Base-by-base conservation (phyloP, 2,329 filamentous ascomycete genomes). In the Colletotrichum siamense region DNA sequence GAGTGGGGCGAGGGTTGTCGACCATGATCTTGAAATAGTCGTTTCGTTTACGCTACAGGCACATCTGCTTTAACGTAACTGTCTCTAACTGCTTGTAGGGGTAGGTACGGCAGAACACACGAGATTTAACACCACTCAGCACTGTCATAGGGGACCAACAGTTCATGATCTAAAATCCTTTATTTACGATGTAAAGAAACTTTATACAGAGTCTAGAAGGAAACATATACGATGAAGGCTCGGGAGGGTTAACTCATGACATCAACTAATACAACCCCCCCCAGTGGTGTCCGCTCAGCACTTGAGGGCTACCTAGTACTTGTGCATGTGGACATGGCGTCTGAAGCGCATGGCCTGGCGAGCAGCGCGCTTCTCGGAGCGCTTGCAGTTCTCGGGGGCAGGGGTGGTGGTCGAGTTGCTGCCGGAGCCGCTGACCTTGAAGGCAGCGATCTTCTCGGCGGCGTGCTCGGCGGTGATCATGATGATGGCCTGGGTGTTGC, bases 401-500 rank as follows among this genome's bases (percentile, higher is more conserved):
- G 69, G 57, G 59, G 73, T 69, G 44, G 77, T 69, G 30, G 65
- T 75, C 44, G 44, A 52, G 44, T 52, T 52, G n/a, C 44, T 52
- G 44, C 57, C 59, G 26, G 74, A 22, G 36, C 70, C 74, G 34
- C 62, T 57, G 52, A 70, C 73, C 18, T 49, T 63, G 68, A 57
- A 61, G 59, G 73, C 73, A 15, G 66, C 64, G 62, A 78, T 78
- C 71, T 65, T 78, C 77, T 78, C 68, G 32, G 75, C 77, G 5
- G 77, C 77, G 52, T 72, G 75, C 65, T 78, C 77, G 36, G 75
- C 75, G 5, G 77, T 71, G 62, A 78, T 71, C 75, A 78, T 77
- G 52, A 78, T 77, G 44, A 78, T 78, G 75, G 77, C 49, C 55
- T 77, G 75, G 18, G 77, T 77, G 75, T 78, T 78, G 8, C 77